Evolutionary conservation across 2,329 filamentous ascomycete species (phyloP).

Genomic region (Atkinsonella texensis): DNA sequence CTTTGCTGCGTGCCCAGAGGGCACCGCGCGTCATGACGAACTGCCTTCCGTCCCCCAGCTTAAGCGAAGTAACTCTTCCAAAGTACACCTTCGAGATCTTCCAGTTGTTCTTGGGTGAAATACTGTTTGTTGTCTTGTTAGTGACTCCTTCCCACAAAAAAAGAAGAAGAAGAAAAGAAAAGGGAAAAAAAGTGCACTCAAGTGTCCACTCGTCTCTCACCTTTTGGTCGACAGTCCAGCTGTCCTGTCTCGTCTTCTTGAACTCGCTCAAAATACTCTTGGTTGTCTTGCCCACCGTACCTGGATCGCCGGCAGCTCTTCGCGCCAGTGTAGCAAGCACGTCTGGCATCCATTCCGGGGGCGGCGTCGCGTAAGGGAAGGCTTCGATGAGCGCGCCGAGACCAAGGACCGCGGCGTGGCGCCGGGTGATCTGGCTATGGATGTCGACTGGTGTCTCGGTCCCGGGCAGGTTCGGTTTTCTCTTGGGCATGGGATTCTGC

Average conservation of each 20-base stretch:
- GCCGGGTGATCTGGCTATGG: slow-evolving; percentile 65
- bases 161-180: not conserved
- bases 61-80: slow-evolving; percentile 99
- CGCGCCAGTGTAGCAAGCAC: slow-evolving; percentile 76
- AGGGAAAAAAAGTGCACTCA: not conserved
- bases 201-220: slow-evolving; percentile 36
- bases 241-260: slow-evolving; percentile 98
- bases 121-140: slow-evolving; percentile 36
- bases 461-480: slow-evolving; percentile 42
- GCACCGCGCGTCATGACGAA: not conserved
- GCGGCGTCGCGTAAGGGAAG: slow-evolving; percentile 90
- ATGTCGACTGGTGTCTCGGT: slow-evolving; percentile 59
- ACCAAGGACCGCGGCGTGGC: slow-evolving; percentile 86
- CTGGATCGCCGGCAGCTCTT: slow-evolving; percentile 76
- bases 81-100: slow-evolving; percentile 88
- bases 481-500: slow-evolving; percentile 79
- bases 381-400: slow-evolving; percentile 86
- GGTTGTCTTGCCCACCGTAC: slow-evolving; percentile 88
- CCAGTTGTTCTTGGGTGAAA: slow-evolving; percentile 84
- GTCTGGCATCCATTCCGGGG: slow-evolving; percentile 87
- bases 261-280: slow-evolving; percentile 93
- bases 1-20: not conserved
- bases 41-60: slow-evolving; percentile 4
- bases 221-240: slow-evolving; percentile 96
- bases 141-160: not conserved